These are phyloP conservation scores for Saccharomyces hybrid DNA, from an alignment of 1,139 yeast species.

Conservation along the genomic window DNA sequence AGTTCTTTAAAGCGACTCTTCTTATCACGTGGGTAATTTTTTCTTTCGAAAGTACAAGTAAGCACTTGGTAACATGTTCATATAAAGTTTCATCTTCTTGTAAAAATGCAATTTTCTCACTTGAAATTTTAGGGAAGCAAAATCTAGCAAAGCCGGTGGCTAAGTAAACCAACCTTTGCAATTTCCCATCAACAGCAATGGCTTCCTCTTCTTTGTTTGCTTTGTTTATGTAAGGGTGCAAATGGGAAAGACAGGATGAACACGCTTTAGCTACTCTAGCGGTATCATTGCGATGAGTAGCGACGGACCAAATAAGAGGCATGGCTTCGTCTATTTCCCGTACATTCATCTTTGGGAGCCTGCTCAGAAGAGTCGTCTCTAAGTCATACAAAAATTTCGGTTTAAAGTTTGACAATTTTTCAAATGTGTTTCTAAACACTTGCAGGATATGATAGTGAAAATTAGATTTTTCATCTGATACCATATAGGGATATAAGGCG, in stretches of 20 bases:
- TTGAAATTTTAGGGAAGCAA: conserved; percentile 48
- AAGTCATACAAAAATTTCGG: conserved; percentile 45
- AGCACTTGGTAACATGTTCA: conserved; percentile 49
- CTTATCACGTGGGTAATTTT: conserved; percentile 34
- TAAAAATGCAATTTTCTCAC: conserved; percentile 40
- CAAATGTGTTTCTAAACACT: conserved; percentile 46
- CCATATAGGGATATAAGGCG: conserved; percentile 50
- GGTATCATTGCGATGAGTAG: conserved; percentile 41
- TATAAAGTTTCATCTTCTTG: conserved; percentile 46
- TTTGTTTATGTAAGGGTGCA: conserved; percentile 39
- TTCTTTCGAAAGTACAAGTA: conserved; percentile 45
- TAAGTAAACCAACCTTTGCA: conserved; percentile 52
- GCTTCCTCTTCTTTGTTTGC: conserved; percentile 24
- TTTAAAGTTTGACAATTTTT: conserved; percentile 40
- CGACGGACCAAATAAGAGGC: conserved; percentile 55
- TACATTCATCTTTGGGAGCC: conserved; percentile 51
- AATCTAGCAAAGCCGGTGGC: conserved; percentile 65
- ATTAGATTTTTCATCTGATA: conserved; percentile 38
- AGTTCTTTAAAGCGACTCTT: conserved; percentile 46
- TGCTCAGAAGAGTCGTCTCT: conserved; percentile 45
- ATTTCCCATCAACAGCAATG: conserved; percentile 37
- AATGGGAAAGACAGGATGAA: conserved; percentile 46
- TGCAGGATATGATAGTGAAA: conserved; percentile 44
- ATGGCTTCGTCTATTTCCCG: conserved; percentile 61
- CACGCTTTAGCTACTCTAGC: conserved; percentile 52